Base-by-base conservation (phyloP, 1,284 basidiomycete species). In the Ustilago cynodontis region DNA sequence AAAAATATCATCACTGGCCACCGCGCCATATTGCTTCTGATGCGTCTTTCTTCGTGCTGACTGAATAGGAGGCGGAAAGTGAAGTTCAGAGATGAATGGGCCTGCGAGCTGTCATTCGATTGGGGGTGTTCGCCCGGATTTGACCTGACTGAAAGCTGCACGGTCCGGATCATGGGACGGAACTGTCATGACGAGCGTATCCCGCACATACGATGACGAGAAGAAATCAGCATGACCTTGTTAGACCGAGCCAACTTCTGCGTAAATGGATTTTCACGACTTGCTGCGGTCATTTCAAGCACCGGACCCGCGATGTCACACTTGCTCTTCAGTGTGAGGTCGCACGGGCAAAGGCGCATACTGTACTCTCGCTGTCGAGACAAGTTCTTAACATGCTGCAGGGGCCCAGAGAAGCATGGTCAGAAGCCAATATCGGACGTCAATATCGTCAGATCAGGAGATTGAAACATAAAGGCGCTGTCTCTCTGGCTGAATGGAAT, bases 231-330 rank as follows among this genome's bases (percentile, higher is more conserved):
- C 35, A 16, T 33, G 5, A 5, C 31, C 20, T 29, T 70, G 67
- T 65, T 64, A 70, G 57, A 52, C 33, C 58, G 37, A 29, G 1
- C 4, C 7, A n/a, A 2, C 1, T 37, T 16, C 7, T 16, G 6
- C 3, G 16, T 4, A 6, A 11, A 9, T n/a, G 6, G 22, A 4
- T 28, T 24, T 22, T 31, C 22, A 26, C 22, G 26, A 41, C n/a
- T 28, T 71, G 69, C 69, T 71, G 69, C 69, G 69, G 69, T 57
- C 64, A 71, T 71, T 63, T 71, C 69, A 20, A 47, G 20, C 20
- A 20, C 41, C 69, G 69, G 69, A 71, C 69, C 69, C 69, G 69
- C 49, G 13, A 24, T 13, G 47, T 16, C 24, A 14, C 24, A 10
- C 24, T n/a, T 8, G n/a, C 24, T 47, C 43, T n/a, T 29, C 31